phyloP scores from a whole-genome alignment of 441 rosid genomes.

The Erodium moschatum region DNA sequence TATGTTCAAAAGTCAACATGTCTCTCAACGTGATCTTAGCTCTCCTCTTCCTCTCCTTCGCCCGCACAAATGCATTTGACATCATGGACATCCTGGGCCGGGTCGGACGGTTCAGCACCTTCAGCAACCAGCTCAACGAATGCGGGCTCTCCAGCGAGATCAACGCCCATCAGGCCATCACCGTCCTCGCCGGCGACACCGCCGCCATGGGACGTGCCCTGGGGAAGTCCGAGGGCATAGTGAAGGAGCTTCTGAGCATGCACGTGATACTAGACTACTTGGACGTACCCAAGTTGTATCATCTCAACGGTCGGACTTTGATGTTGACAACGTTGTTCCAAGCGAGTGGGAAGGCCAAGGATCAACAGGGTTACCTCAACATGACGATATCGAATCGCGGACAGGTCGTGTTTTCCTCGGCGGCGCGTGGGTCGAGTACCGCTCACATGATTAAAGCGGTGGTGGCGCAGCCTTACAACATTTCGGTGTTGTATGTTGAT shows the following conservation, averaged over 20 bases:
- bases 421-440: not conserved
- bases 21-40: not conserved
- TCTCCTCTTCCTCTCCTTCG: slow-evolving; percentile 12
- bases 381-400: slow-evolving; percentile 6
- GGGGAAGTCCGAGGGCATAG: not conserved
- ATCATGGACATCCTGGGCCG: slow-evolving; percentile 24
- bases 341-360: slow-evolving; percentile 23
- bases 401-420: not conserved
- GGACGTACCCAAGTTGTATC: slow-evolving; percentile 19
- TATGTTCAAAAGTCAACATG: slow-evolving; percentile 3
- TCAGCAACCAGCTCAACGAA: slow-evolving; percentile 15
- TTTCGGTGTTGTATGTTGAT: not conserved
- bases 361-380: slow-evolving; percentile 26
- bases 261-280: slow-evolving; percentile 32
- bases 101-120: slow-evolving; percentile 20
- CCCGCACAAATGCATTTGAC: slow-evolving; percentile 21
- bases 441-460: not conserved
- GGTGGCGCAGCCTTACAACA: not conserved
- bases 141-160: slow-evolving; percentile 20
- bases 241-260: slow-evolving; percentile 16
- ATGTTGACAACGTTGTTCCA: slow-evolving; percentile 28
- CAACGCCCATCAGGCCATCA: slow-evolving; percentile 22
- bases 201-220: slow-evolving; percentile 15
- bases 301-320: not conserved
- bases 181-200: slow-evolving; percentile 28